Base-by-base conservation (phyloP, 371 early-diverging fungal species). In the Coemansia sp. region DNA sequence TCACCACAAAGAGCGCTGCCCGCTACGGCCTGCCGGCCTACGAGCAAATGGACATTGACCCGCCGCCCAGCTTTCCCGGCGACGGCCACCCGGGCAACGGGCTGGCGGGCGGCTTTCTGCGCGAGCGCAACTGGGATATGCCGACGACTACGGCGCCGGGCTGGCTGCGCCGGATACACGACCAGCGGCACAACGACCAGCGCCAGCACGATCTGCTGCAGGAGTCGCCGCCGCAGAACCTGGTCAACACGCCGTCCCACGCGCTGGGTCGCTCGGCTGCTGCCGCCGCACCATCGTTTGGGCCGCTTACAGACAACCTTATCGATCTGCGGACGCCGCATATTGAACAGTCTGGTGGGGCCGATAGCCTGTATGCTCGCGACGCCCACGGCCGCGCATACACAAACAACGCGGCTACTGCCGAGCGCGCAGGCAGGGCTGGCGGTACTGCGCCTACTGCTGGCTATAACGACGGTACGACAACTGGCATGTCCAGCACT, bases 41-140 rank as follows among this genome's bases (percentile, higher is more conserved):
- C 43, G 53, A 61, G 63, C 46, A 33, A 42, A 67, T 67, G 67
- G 67, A 67, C 46, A 37, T 67, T 39, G 67, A 67, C 46, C 32
- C 51, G 1, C 60, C 58, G 10, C 40, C 54, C 3, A 44, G 43
- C 18, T 44, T 40, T 48, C 10, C 55, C 4, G 61, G 24, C 34
- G 33, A 62, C n/a, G 49, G 42, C 33, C 51, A 55, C 38, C 46
- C 51, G n/a, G 33, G 37, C 47, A 18, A 48, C 29, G 40, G 33
- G 39, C 47, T 65, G 47, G 46, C 59, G 10, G 53, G 51, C 49
- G 68, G 66, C 11, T 58, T 68, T 38, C 34, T 68, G 43, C 68
- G 68, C 36, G 58, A 68, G 38, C 53, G 68, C 5, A 44, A 53
- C 58, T 68, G 68, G 68, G 54, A 39, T 18, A 47, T 9, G 31